Evolutionary conservation across 805 yeast genomes (phyloP), one percentile per base, ranked within the genome.

Genomic region (Ogataea saltuana): DNA sequence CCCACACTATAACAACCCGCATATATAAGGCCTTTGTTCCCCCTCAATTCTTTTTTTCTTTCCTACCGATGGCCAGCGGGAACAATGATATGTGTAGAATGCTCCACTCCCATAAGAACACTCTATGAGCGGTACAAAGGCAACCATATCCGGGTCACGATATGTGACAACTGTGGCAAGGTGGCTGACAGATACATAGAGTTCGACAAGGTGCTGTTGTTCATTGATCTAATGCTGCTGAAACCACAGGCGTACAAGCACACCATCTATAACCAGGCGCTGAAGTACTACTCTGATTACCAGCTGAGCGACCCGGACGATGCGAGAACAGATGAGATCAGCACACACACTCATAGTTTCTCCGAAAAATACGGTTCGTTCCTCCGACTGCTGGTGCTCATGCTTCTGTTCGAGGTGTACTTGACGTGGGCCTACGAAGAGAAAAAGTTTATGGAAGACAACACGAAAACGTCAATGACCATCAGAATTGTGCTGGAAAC

Each of bases 101-200:
- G 98, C 61, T 74, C 80, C n/a, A 67, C 73, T 29, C 78, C 83
- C 3, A 84, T 83, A 26, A 69, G 71, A 13, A 71, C 85, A 1
- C 72, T 90, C 27, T 91, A 78, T 66, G 81, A 83, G 17, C 73
- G 71, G 51, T 90, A 86, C 63, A 78, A 90, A 21, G 81, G 84
- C 45, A 80, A 82, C 34, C 89, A 88, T 55, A 87, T 91, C 36
- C 80, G 85, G 50, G 74, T 88, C 28, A 83, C 95, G 0, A 81
- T 81, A 23, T 93, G 98, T 58, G 67, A 77, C 2, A 61, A 67
- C 21, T 93, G 99, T 61, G 73, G 77, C 22, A 70, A 74, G 39
- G 80, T 85, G 17, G 95, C 89, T 3, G 99, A 93, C 64, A 84
- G 85, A 59, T 93, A 93, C 65, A 83, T 91, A 22, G 99, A 93